Percentiles rank a stretch among this genome's conserved stretches.
phyloP scores from a whole-genome alignment of 192 early-diverging fungal genomes.

The Chytriomyces hyalinus region DNA sequence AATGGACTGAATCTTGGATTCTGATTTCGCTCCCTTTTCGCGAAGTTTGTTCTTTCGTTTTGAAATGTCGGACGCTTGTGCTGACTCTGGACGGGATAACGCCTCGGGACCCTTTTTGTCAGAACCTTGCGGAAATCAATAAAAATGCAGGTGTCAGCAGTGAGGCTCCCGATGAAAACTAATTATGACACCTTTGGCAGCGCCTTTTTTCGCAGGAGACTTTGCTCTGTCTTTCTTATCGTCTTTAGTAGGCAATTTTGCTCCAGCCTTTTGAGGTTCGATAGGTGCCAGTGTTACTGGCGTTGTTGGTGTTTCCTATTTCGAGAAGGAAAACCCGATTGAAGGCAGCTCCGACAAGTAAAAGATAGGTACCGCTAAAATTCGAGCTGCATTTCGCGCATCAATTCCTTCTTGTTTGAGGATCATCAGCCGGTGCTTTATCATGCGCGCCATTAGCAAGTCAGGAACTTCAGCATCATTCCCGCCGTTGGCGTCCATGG shows the following conservation, averaged over 20 bases:
- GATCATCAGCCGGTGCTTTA: conserved; percentile 47
- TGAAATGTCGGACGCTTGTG: conserved; percentile 39
- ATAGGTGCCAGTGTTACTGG: conserved; percentile 7
- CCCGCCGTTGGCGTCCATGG: conserved; percentile 39
- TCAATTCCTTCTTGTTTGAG: conserved; percentile 62
- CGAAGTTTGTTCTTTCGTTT: conserved; percentile 55
- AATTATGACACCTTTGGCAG: not conserved
- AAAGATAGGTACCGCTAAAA: not conserved
- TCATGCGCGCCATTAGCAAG: conserved; percentile 43
- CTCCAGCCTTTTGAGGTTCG: not conserved
- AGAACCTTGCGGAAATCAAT: not conserved
- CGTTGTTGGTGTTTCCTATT: conserved; percentile 36
- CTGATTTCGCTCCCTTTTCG: conserved; percentile 47
- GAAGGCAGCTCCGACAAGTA: not conserved
- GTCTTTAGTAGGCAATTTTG: conserved; percentile 25
- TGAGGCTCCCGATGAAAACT: not conserved
- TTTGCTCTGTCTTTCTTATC: conserved; percentile 20
- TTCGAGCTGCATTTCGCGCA: conserved; percentile 36
- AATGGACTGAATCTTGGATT: conserved; percentile 45
- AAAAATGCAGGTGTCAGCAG: not conserved
- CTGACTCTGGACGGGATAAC: conserved; percentile 42
- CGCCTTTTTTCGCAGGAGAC: conserved; percentile 1
- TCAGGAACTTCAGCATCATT: conserved; percentile 50
- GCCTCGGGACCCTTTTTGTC: conserved; percentile 37
- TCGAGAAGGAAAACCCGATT: not conserved